A percentile compares a stretch with the other conserved stretches of the same genome.
phyloP scores from a whole-genome alignment of 345 rosid species.

The Clarkia xantiana region DNA sequence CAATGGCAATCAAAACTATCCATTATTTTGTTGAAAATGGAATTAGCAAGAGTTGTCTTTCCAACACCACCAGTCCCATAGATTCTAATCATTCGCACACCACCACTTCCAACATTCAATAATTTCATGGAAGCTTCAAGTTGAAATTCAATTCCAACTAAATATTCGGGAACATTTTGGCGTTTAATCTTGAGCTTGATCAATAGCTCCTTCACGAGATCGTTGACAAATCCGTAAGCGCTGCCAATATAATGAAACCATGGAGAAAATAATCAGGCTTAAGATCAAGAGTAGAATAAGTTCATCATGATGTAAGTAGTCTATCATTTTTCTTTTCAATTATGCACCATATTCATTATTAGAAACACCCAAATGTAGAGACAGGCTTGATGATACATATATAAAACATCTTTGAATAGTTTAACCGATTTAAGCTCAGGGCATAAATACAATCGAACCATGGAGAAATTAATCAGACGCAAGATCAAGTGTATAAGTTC shows the following conservation, averaged over 20 bases:
- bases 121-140: not conserved
- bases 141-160: not conserved
- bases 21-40: not conserved
- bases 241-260: not conserved
- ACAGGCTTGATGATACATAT: no score
- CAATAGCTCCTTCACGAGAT: not conserved
- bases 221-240: not conserved
- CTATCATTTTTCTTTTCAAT: no score
- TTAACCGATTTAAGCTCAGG: no score
- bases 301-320: no score
- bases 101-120: not conserved
- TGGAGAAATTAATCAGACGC: not conserved
- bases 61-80: conserved; percentile 2
- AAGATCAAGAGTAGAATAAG: not conserved
- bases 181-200: not conserved
- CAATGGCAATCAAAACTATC: not conserved
- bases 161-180: not conserved
- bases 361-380: no score
- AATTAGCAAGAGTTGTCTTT: not conserved
- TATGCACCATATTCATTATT: no score
- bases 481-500: not conserved
- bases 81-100: conserved; percentile 1
- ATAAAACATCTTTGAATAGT: no score
- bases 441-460: not conserved
- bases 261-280: not conserved